Evolutionary conservation across 225 moss, liverwort and hornwort genomes (phyloP).

Genomic region (Antitrichia curtipendula): DNA sequence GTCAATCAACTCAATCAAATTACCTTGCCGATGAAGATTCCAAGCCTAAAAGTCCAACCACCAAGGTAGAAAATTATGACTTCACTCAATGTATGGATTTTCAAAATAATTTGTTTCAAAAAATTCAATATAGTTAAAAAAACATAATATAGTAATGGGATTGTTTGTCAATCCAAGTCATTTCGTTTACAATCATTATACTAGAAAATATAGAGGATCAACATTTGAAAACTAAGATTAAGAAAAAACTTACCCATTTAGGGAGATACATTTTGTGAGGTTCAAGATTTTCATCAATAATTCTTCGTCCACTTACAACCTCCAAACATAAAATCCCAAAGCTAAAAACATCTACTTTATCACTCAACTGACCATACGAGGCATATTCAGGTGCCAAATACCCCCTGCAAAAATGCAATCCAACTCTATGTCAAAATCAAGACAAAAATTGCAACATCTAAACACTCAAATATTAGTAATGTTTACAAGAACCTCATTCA

Average conservation of each 20-base stretch:
- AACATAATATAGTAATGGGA: neutral
- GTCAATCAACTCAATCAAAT: neutral
- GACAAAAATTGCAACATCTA: too few species aligned
- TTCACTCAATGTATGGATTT: too few species aligned
- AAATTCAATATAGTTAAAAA: neutral
- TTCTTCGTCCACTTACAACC: neutral
- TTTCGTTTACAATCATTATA: neutral
- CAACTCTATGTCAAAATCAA: neutral
- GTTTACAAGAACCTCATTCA: neutral
- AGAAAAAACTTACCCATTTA: neutral
- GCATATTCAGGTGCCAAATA: constrained; percentile 21
- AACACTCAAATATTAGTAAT: too few species aligned
- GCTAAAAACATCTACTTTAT: constrained; percentile 11
- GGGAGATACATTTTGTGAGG: neutral
- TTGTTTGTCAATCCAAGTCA: neutral
- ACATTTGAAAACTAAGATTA: neutral
- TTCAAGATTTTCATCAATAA: neutral
- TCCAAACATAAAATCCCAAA: constrained; percentile 9
- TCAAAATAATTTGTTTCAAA: neutral
- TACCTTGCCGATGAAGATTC: neutral
- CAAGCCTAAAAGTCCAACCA: neutral
- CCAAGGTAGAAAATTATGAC: neutral
- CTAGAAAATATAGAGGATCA: too few species aligned
- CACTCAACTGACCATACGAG: neutral
- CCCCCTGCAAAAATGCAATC: neutral